phyloP scores from a whole-genome alignment of 2,329 filamentous ascomycete genomes.

The Aspergillus sp. region DNA sequence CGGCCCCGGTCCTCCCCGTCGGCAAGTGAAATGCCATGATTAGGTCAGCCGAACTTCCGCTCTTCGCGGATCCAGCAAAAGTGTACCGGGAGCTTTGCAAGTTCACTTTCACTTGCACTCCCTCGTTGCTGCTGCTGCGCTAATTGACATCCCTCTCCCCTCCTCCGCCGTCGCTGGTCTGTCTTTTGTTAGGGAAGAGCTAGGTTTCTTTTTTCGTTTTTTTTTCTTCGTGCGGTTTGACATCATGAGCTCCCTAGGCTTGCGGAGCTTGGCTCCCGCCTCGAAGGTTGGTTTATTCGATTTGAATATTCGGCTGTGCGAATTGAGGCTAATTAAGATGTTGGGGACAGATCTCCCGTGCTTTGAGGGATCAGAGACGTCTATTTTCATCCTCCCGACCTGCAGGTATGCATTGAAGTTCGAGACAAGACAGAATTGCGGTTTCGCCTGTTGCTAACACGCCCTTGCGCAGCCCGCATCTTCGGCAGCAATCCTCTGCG shows the following conservation, averaged over 20 bases:
- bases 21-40: constrained; percentile 33
- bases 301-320: constrained; percentile 13
- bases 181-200: constrained; percentile 24
- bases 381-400: constrained; percentile 85
- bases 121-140: constrained; percentile 16
- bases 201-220: constrained; percentile 21
- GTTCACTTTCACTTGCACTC: constrained; percentile 18
- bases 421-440: constrained; percentile 12
- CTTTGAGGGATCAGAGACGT: constrained; percentile 65
- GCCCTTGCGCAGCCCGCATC: constrained; percentile 65
- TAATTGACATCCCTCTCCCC: constrained; percentile 19
- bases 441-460: constrained; percentile 21
- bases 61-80: constrained; percentile 25
- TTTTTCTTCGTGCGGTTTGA: constrained; percentile 17
- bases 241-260: constrained; percentile 52
- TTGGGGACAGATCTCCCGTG: constrained; percentile 60
- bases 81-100: constrained; percentile 21
- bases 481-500: constrained; percentile 82
- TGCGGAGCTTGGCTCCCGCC: constrained; percentile 51
- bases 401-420: constrained; percentile 59
- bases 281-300: constrained; percentile 45
- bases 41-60: constrained; percentile 35
- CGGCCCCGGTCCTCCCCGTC: constrained; percentile 31
- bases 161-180: constrained; percentile 21
- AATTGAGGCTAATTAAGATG: constrained; percentile 19